Conservation (phyloP, 257 asterid genomes). For the Capsicum rhomboideum region DNA sequence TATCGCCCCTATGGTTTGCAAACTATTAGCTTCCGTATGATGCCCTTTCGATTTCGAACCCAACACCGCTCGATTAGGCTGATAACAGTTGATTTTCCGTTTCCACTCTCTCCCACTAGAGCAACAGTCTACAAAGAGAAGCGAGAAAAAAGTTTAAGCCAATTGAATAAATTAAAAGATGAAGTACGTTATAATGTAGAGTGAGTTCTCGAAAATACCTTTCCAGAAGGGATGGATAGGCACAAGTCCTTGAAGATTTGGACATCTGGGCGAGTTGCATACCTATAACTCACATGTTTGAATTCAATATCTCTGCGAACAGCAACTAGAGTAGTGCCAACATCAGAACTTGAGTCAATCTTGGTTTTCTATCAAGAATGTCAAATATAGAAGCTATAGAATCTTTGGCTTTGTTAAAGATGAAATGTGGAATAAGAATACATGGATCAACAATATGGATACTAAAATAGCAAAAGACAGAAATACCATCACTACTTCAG, state of each 20-base stretch:
- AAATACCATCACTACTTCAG: too few relatives aligned
- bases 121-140: conserved; percentile 49
- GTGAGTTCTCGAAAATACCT: conserved; percentile 27
- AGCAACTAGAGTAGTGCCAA: conserved; percentile 36
- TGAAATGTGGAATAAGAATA: too few relatives aligned
- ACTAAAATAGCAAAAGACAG: too few relatives aligned
- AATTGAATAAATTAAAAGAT: neutral
- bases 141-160: neutral
- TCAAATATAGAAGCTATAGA: conserved; percentile 62
- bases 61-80: conserved; percentile 60
- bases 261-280: conserved; percentile 58
- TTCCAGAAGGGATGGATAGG: conserved; percentile 61
- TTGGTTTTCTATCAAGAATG: conserved; percentile 49
- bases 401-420: conserved; percentile 51
- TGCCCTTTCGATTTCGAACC: too few relatives aligned
- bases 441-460: too few relatives aligned
- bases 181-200: neutral
- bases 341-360: conserved; percentile 57
- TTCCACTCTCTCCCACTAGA: conserved; percentile 80
- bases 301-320: conserved; percentile 57
- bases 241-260: conserved; percentile 60
- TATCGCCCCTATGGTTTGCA: too few relatives aligned
- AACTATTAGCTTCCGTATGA: too few relatives aligned
- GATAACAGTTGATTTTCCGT: conserved; percentile 73
- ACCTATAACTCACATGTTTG: conserved; percentile 51